Evolutionary conservation across 129 eudicot species (phyloP).

Genomic region (Solidago caesia): DNA sequence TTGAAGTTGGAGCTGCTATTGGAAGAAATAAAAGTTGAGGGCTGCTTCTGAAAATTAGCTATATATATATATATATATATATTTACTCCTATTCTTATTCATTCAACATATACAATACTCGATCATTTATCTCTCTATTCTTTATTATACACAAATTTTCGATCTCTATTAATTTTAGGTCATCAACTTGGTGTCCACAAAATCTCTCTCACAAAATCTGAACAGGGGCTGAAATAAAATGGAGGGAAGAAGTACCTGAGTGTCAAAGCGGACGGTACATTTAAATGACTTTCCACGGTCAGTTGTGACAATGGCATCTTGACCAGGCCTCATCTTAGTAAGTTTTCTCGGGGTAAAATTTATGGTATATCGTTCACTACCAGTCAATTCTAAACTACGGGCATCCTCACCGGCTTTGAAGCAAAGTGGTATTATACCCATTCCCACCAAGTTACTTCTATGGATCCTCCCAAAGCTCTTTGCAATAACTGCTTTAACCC

Average conservation of each 20-base stretch:
- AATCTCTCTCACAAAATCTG: neutral
- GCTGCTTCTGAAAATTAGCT: too few relatives aligned
- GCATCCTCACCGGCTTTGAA: conserved; percentile 94
- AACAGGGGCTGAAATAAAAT: neutral
- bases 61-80: too few relatives aligned
- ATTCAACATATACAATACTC: too few relatives aligned
- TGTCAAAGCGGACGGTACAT: conserved; percentile 84
- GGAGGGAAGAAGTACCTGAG: conserved; percentile 61
- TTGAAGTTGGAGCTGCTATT: too few relatives aligned
- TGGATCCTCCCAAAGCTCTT: conserved; percentile 95
- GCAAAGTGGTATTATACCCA: conserved; percentile 95
- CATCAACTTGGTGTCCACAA: neutral
- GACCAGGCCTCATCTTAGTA: conserved; percentile 86
- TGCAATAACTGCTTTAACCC: conserved; percentile 92
- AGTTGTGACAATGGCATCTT: conserved; percentile 74
- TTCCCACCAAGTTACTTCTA: conserved; percentile 93
- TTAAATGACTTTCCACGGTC: conserved; percentile 77
- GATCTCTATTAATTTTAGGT: too few relatives aligned
- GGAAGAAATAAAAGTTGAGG: too few relatives aligned
- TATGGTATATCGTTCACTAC: conserved; percentile 82
- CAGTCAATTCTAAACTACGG: conserved; percentile 71
- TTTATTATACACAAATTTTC: too few relatives aligned
- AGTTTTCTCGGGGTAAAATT: conserved; percentile 62
- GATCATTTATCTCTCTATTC: too few relatives aligned
- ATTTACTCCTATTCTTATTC: too few relatives aligned